phyloP scores from a whole-genome alignment of 805 yeast genomes.

The Isabelozyma rhagii region DNA sequence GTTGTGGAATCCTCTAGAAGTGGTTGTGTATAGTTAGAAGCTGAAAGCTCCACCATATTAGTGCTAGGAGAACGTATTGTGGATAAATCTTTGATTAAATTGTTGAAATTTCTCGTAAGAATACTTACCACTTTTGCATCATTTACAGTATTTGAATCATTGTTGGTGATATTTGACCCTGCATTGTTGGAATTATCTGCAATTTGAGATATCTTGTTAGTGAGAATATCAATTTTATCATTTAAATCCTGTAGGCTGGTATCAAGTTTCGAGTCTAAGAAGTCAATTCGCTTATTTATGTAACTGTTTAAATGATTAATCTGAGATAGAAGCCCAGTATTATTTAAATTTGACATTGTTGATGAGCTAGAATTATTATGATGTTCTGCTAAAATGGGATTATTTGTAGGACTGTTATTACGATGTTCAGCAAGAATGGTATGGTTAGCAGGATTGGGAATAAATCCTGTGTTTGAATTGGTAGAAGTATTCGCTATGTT shows the following conservation, averaged over 20 bases:
- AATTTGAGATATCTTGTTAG: background rate
- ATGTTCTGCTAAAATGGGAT: background rate
- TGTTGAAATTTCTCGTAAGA: background rate
- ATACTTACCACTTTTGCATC: background rate
- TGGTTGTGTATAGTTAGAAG: background rate
- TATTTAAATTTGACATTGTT: background rate
- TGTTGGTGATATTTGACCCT: background rate
- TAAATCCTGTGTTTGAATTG: background rate
- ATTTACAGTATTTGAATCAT: background rate
- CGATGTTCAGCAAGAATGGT: background rate
- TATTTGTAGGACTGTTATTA: background rate
- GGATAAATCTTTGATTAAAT: background rate
- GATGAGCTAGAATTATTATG: background rate
- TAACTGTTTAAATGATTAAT: background rate
- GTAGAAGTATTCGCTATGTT: background rate
- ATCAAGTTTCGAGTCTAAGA: conserved; percentile 1
- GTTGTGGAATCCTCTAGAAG: background rate
- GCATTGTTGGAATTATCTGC: background rate
- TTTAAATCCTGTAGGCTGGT: background rate
- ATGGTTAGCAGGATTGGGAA: background rate
- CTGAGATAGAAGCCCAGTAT: background rate
- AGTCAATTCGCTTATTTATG: conserved; percentile 1
- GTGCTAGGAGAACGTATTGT: background rate
- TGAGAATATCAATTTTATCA: background rate
- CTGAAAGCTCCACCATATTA: background rate